A percentile compares a stretch with the other conserved stretches of the same genome.
phyloP scores from a whole-genome alignment of 345 rosid genomes.

The Aethionema arabicum region DNA sequence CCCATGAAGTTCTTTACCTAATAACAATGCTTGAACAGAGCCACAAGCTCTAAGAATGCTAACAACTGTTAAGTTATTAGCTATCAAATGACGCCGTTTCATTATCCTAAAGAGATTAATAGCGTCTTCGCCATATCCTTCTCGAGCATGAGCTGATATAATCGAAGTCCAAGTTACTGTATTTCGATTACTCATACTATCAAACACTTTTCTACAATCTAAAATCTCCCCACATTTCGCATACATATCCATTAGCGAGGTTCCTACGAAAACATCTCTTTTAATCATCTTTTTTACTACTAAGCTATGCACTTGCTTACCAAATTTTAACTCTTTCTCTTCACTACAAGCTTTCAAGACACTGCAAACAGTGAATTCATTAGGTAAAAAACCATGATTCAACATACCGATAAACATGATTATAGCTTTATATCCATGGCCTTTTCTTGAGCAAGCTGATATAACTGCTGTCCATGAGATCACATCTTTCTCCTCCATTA shows the following conservation, averaged over 20 bases:
- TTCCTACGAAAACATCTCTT: constrained; percentile 63
- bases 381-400: constrained; percentile 58
- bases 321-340: constrained; percentile 51
- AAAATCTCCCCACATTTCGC: constrained; percentile 76
- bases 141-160: constrained; percentile 79
- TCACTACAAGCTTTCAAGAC: constrained; percentile 74
- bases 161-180: constrained; percentile 88
- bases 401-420: constrained; percentile 61
- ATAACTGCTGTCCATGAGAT: constrained; percentile 84
- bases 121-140: constrained; percentile 78
- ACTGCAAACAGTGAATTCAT: constrained; percentile 71
- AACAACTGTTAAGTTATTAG: constrained; percentile 65
- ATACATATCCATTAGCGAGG: constrained; percentile 85
- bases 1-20: constrained; percentile 79
- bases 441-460: constrained; percentile 74
- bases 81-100: constrained; percentile 61
- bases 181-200: constrained; percentile 65
- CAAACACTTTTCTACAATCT: constrained; percentile 63
- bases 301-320: constrained; percentile 71
- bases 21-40: constrained; percentile 47
- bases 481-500: constrained; percentile 66
- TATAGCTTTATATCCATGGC: constrained; percentile 55
- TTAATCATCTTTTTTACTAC: constrained; percentile 57
- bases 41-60: constrained; percentile 88
- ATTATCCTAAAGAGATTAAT: constrained; percentile 66